A percentile compares a stretch with the other conserved stretches of the same genome.
These are phyloP conservation scores for Orbilia javanica DNA, from an alignment of 2,329 filamentous ascomycete genomes.

Conservation along the genomic window DNA sequence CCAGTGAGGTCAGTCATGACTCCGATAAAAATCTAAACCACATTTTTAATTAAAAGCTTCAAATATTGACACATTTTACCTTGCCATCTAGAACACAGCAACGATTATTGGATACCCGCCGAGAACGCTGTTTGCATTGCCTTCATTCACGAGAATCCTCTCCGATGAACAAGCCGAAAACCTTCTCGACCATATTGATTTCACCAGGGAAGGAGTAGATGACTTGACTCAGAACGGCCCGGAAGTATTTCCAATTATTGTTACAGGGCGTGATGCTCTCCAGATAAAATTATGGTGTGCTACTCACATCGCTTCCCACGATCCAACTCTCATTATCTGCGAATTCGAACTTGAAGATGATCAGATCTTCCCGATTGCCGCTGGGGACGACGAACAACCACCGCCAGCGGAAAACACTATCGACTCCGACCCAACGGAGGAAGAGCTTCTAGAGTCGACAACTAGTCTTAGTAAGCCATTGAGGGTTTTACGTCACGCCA, in stretches of 20 bases:
- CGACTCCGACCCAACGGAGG: constrained; percentile 76
- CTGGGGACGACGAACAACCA: constrained; percentile 71
- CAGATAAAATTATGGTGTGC: constrained; percentile 84
- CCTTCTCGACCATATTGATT: constrained; percentile 86
- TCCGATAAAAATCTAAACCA: constrained; percentile 77
- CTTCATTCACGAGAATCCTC: constrained; percentile 84
- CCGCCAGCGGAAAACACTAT: constrained; percentile 80
- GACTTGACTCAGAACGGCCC: constrained; percentile 82
- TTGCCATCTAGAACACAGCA: constrained; percentile 74
- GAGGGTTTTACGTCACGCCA: constrained; percentile 79
- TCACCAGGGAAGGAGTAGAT: constrained; percentile 83
- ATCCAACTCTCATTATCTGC: constrained; percentile 77
- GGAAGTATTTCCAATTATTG: constrained; percentile 84
- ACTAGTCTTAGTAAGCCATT: constrained; percentile 80
- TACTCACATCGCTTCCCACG: constrained; percentile 77
- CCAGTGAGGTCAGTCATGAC: constrained; percentile 61
- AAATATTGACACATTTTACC: background rate
- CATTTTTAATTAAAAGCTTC: constrained; percentile 1
- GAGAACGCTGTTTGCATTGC: constrained; percentile 78
- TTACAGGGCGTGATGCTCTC: constrained; percentile 66
- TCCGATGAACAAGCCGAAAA: constrained; percentile 87
- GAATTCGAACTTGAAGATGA: constrained; percentile 92
- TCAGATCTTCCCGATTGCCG: constrained; percentile 75
- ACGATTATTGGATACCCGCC: constrained; percentile 82
- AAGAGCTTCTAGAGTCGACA: constrained; percentile 82